Evolutionary conservation across 345 rosid species (phyloP), one percentile per base, ranked within the genome.

Genomic region (Lenwebbia sp.): DNA sequence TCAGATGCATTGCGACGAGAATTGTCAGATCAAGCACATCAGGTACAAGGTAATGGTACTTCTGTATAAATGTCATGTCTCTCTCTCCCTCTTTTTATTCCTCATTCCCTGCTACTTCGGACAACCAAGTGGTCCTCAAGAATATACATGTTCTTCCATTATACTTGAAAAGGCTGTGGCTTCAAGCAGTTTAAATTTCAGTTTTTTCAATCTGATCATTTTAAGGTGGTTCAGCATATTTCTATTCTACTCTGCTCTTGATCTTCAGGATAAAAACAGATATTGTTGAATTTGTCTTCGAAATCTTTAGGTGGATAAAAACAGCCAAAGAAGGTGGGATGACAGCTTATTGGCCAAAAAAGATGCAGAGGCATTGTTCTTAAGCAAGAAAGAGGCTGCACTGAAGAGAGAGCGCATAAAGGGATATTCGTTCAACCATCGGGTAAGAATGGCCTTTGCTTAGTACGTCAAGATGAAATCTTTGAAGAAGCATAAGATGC

Each of bases 321-420:
- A 85, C 85, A 88, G 94, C 84, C 94, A 92, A 50, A 94, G 90
- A 91, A 93, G 95, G 89, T 95, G 98, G 99, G 96, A 95, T 78
- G 92, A 95, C 82, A 95, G 99, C 90, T 91, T 91, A 53, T 88
- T 95, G 92, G 93, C 98, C 54, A 95, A 93, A 92, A 91, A 96
- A 89, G 98, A 94, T 37, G 96, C 93, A 13, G 92, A 93, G 21
- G 94, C 98, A 1, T 83, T 93, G 60, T 87, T 90, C 65, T 83
- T 90, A 83, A 93, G 95, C 93, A 95, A 91, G 94, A 95, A 88
- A 91, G 97, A 95, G 87, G 98, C 98, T 41, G 86, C 88, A 10
- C 28, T 92, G 47, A 94, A 90, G 90, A 88, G 99, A 84, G 98
- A 93, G 87, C 86, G 97, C 86, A 92, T 90, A 6, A 94, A 85